Evolutionary conservation across 2,329 filamentous ascomycete genomes (phyloP).

Genomic region (Colletotrichum spaethianum): DNA sequence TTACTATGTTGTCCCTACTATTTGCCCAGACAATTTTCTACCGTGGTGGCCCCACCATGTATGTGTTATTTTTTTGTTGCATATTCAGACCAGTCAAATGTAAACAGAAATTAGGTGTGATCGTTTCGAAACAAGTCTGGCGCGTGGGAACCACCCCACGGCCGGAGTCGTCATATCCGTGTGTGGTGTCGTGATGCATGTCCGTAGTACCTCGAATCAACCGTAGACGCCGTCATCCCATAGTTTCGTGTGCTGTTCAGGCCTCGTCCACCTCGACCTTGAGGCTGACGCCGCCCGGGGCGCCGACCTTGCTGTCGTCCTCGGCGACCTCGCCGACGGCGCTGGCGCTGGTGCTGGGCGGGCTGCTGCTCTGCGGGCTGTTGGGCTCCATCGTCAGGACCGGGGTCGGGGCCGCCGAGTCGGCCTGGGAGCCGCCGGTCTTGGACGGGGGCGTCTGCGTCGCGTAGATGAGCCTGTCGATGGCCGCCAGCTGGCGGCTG

Average conservation of each 20-base stretch:
- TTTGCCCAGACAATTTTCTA: constrained; percentile 36
- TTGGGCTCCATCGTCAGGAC: constrained; percentile 78
- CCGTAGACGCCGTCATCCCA: constrained; percentile 27
- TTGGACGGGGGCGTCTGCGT: constrained; percentile 38
- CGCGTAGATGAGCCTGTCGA: constrained; percentile 68
- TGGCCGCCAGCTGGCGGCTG: constrained; percentile 76
- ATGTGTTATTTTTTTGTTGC: constrained; percentile 6
- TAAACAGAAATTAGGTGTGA: constrained; percentile 36
- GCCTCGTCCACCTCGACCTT: constrained; percentile 51
- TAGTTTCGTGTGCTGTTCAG: constrained; percentile 39
- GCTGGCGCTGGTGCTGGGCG: constrained; percentile 74
- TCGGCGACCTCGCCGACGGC: constrained; percentile 58
- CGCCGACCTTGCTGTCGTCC: constrained; percentile 46
- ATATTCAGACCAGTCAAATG: constrained; percentile 20
- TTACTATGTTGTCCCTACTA: constrained; percentile 1
- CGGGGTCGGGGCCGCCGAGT: constrained; percentile 74
- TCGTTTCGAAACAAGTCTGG: constrained; percentile 26
- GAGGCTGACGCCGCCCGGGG: constrained; percentile 39
- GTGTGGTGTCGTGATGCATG: constrained; percentile 33
- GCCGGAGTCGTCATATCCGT: constrained; percentile 28
- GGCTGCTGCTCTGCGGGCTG: constrained; percentile 76
- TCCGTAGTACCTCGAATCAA: constrained; percentile 28
- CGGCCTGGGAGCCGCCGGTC: constrained; percentile 42
- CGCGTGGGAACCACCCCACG: background rate
- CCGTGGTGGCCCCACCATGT: constrained; percentile 34